Evolutionary conservation across 139 green algal species (phyloP).

Genomic region (Closterium sp.): DNA sequence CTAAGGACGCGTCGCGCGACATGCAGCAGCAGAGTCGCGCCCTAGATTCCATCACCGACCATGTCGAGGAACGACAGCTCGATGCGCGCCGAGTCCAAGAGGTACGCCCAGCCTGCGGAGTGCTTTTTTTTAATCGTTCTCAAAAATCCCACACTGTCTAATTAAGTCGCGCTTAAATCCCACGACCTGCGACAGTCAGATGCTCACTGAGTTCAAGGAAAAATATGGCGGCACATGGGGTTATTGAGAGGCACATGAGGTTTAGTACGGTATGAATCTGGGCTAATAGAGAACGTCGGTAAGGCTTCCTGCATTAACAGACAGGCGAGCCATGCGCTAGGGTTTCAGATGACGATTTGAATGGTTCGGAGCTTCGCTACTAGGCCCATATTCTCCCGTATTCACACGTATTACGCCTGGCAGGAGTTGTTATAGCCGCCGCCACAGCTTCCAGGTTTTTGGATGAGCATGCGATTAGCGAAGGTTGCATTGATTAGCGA

Average conservation of each 20-base stretch:
- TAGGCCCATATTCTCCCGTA: not conserved
- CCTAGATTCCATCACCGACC: slow-evolving; percentile 55
- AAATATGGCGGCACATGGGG: not conserved
- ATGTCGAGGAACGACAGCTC: slow-evolving; percentile 51
- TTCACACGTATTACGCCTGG: not conserved
- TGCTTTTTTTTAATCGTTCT: too few species aligned
- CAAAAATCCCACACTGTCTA: not conserved
- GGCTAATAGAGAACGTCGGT: not conserved
- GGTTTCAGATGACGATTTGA: not conserved
- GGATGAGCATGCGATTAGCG: too few species aligned
- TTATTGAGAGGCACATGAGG: not conserved
- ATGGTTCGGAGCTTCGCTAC: not conserved
- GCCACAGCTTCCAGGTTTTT: not conserved
- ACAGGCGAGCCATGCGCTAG: not conserved
- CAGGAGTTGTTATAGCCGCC: not conserved
- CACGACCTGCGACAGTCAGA: not conserved
- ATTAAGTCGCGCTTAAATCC: not conserved
- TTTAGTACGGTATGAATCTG: not conserved
- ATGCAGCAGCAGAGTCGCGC: slow-evolving; percentile 53
- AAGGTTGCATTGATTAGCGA: too few species aligned
- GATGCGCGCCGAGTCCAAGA: slow-evolving; percentile 42
- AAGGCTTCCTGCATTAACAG: not conserved
- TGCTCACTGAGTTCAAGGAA: not conserved
- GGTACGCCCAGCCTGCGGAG: slow-evolving; percentile 1
- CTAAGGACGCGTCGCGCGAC: slow-evolving; percentile 41